phyloP scores from a whole-genome alignment of 768 basidiomycete genomes.

The Kondoa subrosea region DNA sequence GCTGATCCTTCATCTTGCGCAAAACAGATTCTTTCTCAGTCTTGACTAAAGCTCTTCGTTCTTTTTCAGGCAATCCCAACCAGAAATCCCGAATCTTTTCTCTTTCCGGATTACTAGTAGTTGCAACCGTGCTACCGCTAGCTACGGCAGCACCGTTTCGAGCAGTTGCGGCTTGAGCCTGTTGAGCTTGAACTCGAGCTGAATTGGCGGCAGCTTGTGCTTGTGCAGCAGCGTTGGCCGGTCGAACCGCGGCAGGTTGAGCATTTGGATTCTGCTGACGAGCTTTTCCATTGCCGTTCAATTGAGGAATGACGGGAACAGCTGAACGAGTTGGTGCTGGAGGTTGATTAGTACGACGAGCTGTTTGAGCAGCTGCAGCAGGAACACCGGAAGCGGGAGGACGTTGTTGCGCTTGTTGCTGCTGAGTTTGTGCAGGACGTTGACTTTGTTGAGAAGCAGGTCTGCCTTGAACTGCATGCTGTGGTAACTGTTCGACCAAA shows the following conservation, averaged over 20 bases:
- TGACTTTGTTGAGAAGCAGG: background rate
- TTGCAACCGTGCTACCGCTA: constrained; percentile 15
- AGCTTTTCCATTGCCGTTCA: constrained; percentile 3
- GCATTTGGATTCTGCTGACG: constrained; percentile 14
- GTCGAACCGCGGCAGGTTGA: constrained; percentile 13
- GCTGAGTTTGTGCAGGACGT: background rate
- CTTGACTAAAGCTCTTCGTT: constrained; percentile 79
- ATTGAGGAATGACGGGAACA: constrained; percentile 7
- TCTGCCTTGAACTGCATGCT: background rate
- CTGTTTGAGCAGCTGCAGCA: background rate
- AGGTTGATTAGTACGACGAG: background rate
- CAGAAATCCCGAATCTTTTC: constrained; percentile 97
- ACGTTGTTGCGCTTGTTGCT: background rate
- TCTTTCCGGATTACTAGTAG: constrained; percentile 42
- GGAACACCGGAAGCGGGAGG: background rate
- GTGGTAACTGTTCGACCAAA: background rate
- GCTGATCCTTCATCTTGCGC: constrained; percentile 99
- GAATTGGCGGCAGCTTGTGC: constrained; percentile 10
- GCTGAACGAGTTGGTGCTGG: constrained; percentile 5
- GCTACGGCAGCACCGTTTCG: constrained; percentile 6
- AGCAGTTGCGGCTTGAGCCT: constrained; percentile 12
- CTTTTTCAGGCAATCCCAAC: constrained; percentile 75
- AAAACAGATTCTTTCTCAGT: constrained; percentile 96
- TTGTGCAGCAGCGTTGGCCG: constrained; percentile 19
- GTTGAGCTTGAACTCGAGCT: constrained; percentile 9